Percentiles rank a stretch among this genome's conserved stretches.
Evolutionary conservation across 2,329 filamentous ascomycete species (phyloP).

Genomic region (Davidsoniella eucalypti): DNA sequence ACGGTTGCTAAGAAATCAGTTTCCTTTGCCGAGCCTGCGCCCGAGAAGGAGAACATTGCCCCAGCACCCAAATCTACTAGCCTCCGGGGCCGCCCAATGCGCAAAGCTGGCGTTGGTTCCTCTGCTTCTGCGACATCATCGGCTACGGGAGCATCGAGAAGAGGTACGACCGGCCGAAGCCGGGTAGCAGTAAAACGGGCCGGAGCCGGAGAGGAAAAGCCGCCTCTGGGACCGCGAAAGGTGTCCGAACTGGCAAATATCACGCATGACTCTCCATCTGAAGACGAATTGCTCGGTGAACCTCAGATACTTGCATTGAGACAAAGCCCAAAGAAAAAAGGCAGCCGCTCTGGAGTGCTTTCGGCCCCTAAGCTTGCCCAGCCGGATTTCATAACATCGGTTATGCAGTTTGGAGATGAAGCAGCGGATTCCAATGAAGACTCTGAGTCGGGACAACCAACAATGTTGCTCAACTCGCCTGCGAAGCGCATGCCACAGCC

Average conservation of each 20-base stretch:
- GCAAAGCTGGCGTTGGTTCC: constrained; percentile 23
- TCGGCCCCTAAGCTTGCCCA: too few species aligned
- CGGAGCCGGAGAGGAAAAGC: constrained; percentile 24
- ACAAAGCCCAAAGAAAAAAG: constrained; percentile 36
- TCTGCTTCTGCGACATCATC: constrained; percentile 16
- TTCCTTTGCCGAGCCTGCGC: constrained; percentile 35
- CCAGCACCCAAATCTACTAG: constrained; percentile 25
- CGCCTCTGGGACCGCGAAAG: constrained; percentile 48
- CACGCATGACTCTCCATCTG: background rate
- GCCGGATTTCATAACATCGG: too few species aligned
- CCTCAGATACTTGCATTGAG: constrained; percentile 34
- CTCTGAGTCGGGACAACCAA: background rate
- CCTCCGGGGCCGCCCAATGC: constrained; percentile 28
- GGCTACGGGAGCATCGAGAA: constrained; percentile 1
- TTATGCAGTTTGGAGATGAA: too few species aligned
- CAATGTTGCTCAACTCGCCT: constrained; percentile 32
- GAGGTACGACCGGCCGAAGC: constrained; percentile 20
- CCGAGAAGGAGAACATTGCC: constrained; percentile 46
- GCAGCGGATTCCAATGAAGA: background rate
- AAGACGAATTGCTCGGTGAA: constrained; percentile 42
- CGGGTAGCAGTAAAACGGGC: constrained; percentile 17
- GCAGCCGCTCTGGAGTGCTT: background rate
- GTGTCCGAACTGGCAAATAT: constrained; percentile 35
- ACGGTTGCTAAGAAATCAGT: constrained; percentile 41
- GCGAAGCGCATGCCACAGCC: constrained; percentile 28